Evolutionary conservation across 257 asterid species (phyloP).

Genomic region (Eucommia ulmoides): DNA sequence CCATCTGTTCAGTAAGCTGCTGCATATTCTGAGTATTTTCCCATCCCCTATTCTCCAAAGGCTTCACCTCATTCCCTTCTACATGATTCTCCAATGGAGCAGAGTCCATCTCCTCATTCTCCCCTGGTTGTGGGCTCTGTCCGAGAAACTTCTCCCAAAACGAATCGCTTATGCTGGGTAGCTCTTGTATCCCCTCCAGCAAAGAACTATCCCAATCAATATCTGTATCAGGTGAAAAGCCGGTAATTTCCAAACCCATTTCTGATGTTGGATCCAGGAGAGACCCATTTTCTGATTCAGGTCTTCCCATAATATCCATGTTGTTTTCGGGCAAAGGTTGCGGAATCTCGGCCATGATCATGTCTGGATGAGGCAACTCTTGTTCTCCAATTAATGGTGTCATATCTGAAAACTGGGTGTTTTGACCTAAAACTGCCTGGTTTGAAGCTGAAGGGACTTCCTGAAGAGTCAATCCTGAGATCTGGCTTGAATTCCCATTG

Average conservation of each 20-base stretch:
- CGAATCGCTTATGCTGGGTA: constrained; percentile 58
- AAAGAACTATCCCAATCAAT: constrained; percentile 55
- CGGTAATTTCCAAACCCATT: constrained; percentile 32
- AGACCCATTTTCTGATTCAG: constrained; percentile 19
- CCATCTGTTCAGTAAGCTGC: constrained; percentile 81
- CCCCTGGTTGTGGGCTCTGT: constrained; percentile 34
- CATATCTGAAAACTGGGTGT: constrained; percentile 13
- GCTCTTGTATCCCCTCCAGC: constrained; percentile 52
- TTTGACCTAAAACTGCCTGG: constrained; percentile 26
- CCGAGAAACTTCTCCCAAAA: constrained; percentile 80
- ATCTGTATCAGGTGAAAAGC: constrained; percentile 32
- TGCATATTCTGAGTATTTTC: constrained; percentile 48
- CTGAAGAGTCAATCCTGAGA: constrained; percentile 61
- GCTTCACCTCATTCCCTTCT: constrained; percentile 25
- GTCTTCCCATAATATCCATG: constrained; percentile 26
- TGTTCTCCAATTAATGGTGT: constrained; percentile 22
- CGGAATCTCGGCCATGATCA: constrained; percentile 28
- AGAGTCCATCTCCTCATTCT: constrained; percentile 20
- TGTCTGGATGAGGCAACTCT: constrained; percentile 32
- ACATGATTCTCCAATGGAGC: constrained; percentile 24
- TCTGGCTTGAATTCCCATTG: constrained; percentile 21
- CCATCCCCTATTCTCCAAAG: constrained; percentile 45
- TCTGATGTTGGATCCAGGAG: constrained; percentile 32
- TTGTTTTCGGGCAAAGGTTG: constrained; percentile 29
- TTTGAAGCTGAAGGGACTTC: constrained; percentile 43